Evolutionary conservation across 2,329 filamentous ascomycete genomes (phyloP).

Genomic region (Phialophora verrucosa): DNA sequence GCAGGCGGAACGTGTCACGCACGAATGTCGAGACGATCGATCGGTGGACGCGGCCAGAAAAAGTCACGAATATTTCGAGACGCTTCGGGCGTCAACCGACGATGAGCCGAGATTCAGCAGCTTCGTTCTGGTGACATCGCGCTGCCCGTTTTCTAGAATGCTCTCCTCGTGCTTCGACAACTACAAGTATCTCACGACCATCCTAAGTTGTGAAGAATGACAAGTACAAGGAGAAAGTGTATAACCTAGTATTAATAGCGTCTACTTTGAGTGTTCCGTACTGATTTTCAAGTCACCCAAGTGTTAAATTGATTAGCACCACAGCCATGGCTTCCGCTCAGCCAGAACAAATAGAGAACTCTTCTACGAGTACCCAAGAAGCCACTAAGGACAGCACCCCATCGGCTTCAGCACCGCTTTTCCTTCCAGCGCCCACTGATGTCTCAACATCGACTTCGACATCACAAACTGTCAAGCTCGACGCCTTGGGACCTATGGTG

Average conservation of each 20-base stretch:
- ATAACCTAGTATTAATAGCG: not conserved
- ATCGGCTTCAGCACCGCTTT: not conserved
- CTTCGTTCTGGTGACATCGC: not conserved
- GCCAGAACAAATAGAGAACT: not conserved
- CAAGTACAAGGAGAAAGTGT: not conserved
- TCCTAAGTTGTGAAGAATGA: not conserved
- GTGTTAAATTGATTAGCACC: not conserved
- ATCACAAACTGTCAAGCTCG: constrained; percentile 14
- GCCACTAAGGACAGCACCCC: not conserved
- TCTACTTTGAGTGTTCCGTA: not conserved
- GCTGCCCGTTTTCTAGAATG: not conserved
- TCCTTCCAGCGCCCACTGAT: not conserved
- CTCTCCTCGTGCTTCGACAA: not conserved
- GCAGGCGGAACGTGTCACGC: constrained; percentile 9
- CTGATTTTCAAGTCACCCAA: not conserved
- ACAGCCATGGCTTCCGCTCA: not conserved
- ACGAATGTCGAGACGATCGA: not conserved
- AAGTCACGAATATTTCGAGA: constrained; percentile 6
- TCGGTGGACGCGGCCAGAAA: constrained; percentile 15
- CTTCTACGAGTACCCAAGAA: not conserved
- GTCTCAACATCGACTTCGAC: not conserved
- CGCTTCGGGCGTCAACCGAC: not conserved
- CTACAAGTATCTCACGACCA: not conserved
- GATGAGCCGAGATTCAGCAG: constrained; percentile 7
- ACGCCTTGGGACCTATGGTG: constrained; percentile 3